phyloP scores from a whole-genome alignment of 176 grass and related monocot species.

The Miscanthus lutarioriparius region DNA sequence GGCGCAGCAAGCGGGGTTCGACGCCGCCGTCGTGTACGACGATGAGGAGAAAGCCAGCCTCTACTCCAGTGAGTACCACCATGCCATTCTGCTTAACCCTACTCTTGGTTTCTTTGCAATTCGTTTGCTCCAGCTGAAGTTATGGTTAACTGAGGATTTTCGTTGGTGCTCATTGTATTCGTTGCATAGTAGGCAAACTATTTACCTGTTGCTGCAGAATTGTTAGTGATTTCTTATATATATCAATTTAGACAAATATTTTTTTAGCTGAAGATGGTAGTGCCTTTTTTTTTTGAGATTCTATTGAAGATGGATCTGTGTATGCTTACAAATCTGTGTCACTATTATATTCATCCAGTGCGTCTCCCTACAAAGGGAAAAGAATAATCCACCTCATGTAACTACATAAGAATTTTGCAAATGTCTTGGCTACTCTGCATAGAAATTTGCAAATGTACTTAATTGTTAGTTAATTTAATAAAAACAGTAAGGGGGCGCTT shows the following conservation, averaged over 20 bases:
- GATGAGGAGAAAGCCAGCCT: constrained; percentile 77
- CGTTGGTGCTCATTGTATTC: background rate
- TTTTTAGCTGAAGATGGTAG: background rate
- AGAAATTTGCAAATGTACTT: background rate
- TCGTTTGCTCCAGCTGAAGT: background rate
- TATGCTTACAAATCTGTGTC: background rate
- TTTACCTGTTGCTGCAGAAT: background rate
- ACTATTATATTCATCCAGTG: background rate
- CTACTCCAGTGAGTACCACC: constrained; percentile 68
- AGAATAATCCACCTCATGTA: background rate
- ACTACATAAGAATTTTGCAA: background rate
- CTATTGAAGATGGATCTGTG: background rate
- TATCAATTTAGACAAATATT: background rate
- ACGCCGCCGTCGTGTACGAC: constrained; percentile 68
- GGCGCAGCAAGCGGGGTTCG: constrained; percentile 68
- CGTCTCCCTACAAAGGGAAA: background rate
- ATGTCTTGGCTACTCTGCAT: background rate
- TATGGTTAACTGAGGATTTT: background rate
- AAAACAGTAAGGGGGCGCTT: background rate
- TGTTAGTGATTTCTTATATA: background rate
- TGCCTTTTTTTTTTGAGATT: too few species aligned
- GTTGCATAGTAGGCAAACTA: background rate
- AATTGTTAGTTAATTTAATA: background rate
- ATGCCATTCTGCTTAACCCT: background rate
- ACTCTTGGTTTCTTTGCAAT: background rate